Evolutionary conservation across 176 grass and related monocot genomes (phyloP), one percentile per base, ranked within the genome.

Genomic region (Areca catechu): DNA sequence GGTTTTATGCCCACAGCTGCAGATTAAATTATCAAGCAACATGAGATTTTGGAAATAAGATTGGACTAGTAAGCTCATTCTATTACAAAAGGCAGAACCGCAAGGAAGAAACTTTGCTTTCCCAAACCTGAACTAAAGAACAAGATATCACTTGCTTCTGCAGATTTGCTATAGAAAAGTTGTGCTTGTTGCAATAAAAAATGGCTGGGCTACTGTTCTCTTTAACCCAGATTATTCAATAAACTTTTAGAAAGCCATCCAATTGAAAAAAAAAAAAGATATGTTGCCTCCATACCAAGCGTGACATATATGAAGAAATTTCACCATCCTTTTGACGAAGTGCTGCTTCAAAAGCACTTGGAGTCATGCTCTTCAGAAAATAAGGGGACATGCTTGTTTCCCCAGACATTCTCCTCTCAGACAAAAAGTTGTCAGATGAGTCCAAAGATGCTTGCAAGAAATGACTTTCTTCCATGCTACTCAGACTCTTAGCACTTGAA

Each of bases 321-420:
- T 99, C 94, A 67, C 94, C 94, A 64, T 99, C 94, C 70, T 93
- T 99, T 74, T 99, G 84, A 28, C 94, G 83, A 29, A 99, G 79
- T 57, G 94, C 73, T 65, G 84, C 89, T 70, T 99, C 94, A 83
- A 89, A 99, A 69, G 88, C 75, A 85, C 88, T 99, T 65, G 88
- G 94, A 68, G 94, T 99, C 94, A 99, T 93, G 78, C 81, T 89
- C 76, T 86, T 92, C 66, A 93, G 63, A 83, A 89, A 99, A 70
- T 99, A 99, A 30, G 87, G 89, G 34, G 78, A 71, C 54, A 89
- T 76, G 61, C 83, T 93, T 78, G 69, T 81, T 49, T 99, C 94
- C 23, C 80, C 65, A 61, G 94, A 93, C 70, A 80, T 76, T 85
- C 94, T 89, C 67, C 84, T 85, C 74, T 99, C 94, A 58, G 83